Base-by-base conservation (phyloP, 2,329 filamentous ascomycete species). In the Pseudohalonectria lignicola region DNA sequence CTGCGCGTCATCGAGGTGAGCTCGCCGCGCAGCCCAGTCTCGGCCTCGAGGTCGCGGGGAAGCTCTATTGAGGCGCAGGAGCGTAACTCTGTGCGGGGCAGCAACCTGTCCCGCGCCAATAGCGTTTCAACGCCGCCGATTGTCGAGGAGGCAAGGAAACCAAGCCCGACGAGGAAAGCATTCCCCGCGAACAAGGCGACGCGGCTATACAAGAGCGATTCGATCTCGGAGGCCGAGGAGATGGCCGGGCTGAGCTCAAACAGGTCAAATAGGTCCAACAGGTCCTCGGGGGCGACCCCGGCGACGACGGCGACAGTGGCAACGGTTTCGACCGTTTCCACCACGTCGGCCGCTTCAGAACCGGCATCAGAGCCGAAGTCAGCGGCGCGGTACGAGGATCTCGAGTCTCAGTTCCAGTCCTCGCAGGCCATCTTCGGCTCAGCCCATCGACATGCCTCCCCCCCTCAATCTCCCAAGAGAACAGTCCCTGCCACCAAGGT, bases 1-100 rank as follows among this genome's bases (percentile, higher is more conserved):
- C 67, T 70, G 26, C 68, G 74, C n/a, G 59, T 78, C 26, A 70
- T 77, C 19, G 72, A 77, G 26, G 72, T 77, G 5, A 48, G 64
- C 8, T 63, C 62, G 10, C 69, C 69, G 16, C 69, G 67, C 44
- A 74, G 68, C 44, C 69, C 71, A 11, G 55, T 54, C 12, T 49
- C n/a, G n/a, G n/a, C n/a, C n/a, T n/a, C 54, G 9, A 59, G 59
- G 31, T 73, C 71, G n/a, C 63, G 67, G 28, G 57, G 63, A 32
- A 64, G 60, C 20, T 75, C 69, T 0, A 46, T 64, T 1, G 69
- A 72, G 17, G 54, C 59, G 3, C 45, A 53, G 11, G 67, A 70
- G 25, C n/a, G 50, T 53, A 11, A 45, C 50, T 20, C 43, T 42
- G 13, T 40, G 45, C 11, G 63, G 63, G 12, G 54, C 62, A 12